Base-by-base conservation (phyloP, 805 yeast species). In the Myxozyma melibiosi region DNA sequence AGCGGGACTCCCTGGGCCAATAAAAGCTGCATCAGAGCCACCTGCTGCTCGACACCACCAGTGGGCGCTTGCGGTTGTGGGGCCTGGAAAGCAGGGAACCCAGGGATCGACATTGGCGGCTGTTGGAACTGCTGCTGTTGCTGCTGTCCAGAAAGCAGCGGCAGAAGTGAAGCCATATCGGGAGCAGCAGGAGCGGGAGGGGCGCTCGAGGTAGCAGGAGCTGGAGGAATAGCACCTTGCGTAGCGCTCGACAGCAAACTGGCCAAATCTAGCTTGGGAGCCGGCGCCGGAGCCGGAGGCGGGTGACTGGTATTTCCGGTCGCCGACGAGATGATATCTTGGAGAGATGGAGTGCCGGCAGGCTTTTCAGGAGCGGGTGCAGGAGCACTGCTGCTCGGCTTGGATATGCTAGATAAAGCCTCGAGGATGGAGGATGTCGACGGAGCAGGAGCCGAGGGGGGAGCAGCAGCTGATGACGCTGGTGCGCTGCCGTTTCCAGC, bases 371-470 rank as follows among this genome's bases (percentile, higher is more conserved):
- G 28, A 13, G 61, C 37, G 18, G 48, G 70, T 38, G 74, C 71
- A 20, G 74, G 68, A 13, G 78, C 62, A 58, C 55, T 9, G 24
- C 44, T 22, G 49, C 73, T 67, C 31, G 81, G 76, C 68, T 71
- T 69, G 57, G 83, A 86, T 70, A 84, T 76, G 45, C 84, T 78
- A 24, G 89, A 88, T 51, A 84, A 75, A 22, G 88, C 89, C 76
- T 83, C 86, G 62, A 86, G 78, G 55, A 86, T 81, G 48, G 85
- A 80, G 49, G 81, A 81, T 3, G 91, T 81, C 64, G 81, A 84
- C 7, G 79, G 73, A 35, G 64, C 66, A 16, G 69, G 58, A 14
- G 48, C 62, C 13, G 69, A 52, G 22, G 66, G 63, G 16, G 62
- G 58, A 44, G 67, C 58, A 30, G 55, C 50, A 22, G 49, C 53